A percentile compares a stretch with the other conserved stretches of the same genome.
phyloP scores from a whole-genome alignment of 495 filamentous ascomycete species.

The Apiosordaria backusii region DNA sequence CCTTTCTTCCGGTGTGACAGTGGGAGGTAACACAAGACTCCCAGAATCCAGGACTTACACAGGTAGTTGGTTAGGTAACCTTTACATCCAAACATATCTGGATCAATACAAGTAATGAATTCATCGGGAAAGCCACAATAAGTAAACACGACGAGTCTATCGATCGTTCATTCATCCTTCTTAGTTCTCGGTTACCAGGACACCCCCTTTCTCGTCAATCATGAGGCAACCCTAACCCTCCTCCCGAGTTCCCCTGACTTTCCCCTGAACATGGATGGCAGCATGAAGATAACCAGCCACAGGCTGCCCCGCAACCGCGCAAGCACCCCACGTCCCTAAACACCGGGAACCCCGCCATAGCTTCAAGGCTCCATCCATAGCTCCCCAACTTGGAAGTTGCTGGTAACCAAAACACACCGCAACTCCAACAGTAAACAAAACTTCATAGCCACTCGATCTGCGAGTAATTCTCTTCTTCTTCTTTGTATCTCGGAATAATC shows the following conservation, averaged over 20 bases:
- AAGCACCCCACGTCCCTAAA: conserved; percentile 24
- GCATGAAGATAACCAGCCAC: conserved; percentile 8
- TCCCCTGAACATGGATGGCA: not conserved
- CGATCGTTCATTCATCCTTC: not conserved
- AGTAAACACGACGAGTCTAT: too few species aligned
- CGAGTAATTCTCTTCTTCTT: conserved; percentile 2
- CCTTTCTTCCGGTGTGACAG: too few species aligned
- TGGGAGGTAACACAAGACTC: too few species aligned
- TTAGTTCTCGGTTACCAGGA: not conserved
- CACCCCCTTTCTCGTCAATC: not conserved
- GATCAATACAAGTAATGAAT: too few species aligned
- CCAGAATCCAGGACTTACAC: too few species aligned
- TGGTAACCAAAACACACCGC: conserved; percentile 3
- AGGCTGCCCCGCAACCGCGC: conserved; percentile 29
- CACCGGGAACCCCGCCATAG: conserved; percentile 21
- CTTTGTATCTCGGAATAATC: not conserved
- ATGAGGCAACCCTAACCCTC: not conserved
- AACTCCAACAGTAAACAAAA: not conserved
- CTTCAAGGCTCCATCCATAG: conserved; percentile 16
- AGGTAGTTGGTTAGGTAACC: too few species aligned
- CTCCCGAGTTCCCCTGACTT: not conserved
- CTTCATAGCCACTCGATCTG: not conserved
- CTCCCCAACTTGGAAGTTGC: not conserved
- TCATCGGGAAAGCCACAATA: too few species aligned
- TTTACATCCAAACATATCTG: too few species aligned